Evolutionary conservation across 345 rosid genomes (phyloP).

Genomic region (Raphanus sativus): DNA sequence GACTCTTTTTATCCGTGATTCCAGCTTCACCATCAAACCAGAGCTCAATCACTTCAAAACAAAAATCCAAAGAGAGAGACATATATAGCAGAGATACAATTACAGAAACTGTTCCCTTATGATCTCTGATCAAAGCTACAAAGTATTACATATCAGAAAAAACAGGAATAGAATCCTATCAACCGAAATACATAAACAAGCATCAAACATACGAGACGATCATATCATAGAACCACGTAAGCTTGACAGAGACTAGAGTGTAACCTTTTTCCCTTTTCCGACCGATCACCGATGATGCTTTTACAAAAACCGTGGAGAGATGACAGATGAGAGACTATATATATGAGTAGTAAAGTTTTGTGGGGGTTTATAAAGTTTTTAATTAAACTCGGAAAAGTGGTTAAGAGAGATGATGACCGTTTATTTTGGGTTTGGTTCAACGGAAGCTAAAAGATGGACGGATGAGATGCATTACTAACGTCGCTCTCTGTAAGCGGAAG

Average conservation of each 20-base stretch:
- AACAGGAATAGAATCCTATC: too few relatives aligned
- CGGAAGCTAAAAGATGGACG: conserved; percentile 18
- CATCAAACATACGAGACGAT: not conserved
- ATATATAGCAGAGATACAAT: not conserved
- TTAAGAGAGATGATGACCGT: conserved; percentile 26
- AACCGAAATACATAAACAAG: not conserved
- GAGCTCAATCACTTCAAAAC: not conserved
- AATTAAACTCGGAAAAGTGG: conserved; percentile 1
- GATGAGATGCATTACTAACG: conserved; percentile 3
- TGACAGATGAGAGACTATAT: not conserved
- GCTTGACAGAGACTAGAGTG: not conserved
- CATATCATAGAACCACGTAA: not conserved
- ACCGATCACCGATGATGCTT: conserved; percentile 12
- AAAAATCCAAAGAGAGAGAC: not conserved
- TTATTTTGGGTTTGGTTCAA: conserved; percentile 27
- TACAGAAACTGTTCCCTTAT: not conserved
- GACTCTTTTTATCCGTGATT: conserved; percentile 27
- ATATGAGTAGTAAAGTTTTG: not conserved
- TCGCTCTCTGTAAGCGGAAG: conserved; percentile 5
- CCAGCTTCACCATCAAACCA: conserved; percentile 27
- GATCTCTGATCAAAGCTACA: conserved; percentile 6
- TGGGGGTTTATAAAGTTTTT: conserved; percentile 6
- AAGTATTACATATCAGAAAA: too few relatives aligned
- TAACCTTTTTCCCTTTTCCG: conserved; percentile 14
- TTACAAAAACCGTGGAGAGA: conserved; percentile 24